These are phyloP conservation scores for Teratosphaeria destructans DNA, from an alignment of 2,329 filamentous ascomycete genomes.

Conservation along the genomic window DNA sequence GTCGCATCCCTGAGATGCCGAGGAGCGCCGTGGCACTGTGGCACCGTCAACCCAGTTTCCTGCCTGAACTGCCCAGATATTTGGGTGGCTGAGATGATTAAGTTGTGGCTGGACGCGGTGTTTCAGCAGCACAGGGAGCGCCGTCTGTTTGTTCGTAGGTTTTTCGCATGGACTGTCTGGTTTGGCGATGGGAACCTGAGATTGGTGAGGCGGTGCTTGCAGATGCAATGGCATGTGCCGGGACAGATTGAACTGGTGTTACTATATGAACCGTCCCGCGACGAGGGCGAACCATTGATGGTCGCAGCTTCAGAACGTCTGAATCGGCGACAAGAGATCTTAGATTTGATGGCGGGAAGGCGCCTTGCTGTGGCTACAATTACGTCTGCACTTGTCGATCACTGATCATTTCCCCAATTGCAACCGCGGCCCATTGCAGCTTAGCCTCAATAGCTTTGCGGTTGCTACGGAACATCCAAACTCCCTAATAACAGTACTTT, in stretches of 20 bases:
- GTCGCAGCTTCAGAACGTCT: neutral
- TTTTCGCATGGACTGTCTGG: neutral
- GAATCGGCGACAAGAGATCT: neutral
- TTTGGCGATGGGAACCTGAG: neutral
- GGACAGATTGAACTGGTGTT: no score
- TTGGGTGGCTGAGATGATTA: neutral
- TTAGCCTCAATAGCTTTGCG: neutral
- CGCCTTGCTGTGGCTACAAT: neutral
- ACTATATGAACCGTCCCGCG: neutral
- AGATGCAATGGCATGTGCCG: neutral
- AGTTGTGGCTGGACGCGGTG: neutral
- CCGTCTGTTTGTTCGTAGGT: neutral
- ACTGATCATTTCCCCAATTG: neutral
- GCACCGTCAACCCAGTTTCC: neutral
- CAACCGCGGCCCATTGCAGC: neutral
- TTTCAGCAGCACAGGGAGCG: neutral
- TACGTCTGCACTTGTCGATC: neutral
- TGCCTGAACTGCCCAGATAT: neutral
- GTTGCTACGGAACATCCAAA: neutral
- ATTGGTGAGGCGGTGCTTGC: neutral
- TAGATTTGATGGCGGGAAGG: neutral
- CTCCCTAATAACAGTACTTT: neutral
- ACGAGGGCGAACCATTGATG: neutral
- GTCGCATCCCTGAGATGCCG: neutral
- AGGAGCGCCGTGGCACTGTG: neutral